Conservation (phyloP, 495 filamentous ascomycete genomes). For the Xylaria longipes region DNA sequence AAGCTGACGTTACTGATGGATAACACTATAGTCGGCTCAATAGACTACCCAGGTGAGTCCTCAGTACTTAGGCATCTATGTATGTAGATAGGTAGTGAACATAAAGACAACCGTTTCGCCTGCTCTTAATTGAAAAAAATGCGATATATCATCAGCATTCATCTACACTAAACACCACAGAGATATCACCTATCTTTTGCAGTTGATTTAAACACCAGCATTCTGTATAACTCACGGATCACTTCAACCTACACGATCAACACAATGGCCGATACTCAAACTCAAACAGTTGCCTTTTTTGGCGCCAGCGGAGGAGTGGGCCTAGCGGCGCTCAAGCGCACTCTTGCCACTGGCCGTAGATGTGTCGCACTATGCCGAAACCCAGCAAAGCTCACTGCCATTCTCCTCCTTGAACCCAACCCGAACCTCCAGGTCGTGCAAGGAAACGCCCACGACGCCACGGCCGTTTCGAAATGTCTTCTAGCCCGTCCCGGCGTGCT, state of each 20-base stretch:
- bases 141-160: neutral
- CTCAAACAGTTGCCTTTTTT: slow-evolving; percentile 59
- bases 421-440: slow-evolving; percentile 54
- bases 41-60: neutral
- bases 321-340: slow-evolving; percentile 52
- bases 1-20: neutral
- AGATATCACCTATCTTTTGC: neutral
- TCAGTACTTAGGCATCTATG: neutral
- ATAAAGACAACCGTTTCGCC: neutral
- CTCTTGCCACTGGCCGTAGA: slow-evolving; percentile 58
- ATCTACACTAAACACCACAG: neutral
- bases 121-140: neutral
- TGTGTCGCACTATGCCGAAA: slow-evolving; percentile 65
- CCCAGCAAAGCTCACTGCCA: slow-evolving; percentile 63
- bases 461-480: slow-evolving; percentile 47
- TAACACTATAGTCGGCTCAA: neutral
- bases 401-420: slow-evolving; percentile 42
- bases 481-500: slow-evolving; percentile 35
- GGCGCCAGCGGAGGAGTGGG: slow-evolving; percentile 62
- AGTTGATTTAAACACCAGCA: neutral
- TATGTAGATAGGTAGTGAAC: neutral
- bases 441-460: slow-evolving; percentile 59
- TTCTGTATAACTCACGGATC: neutral
- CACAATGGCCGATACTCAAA: slow-evolving; percentile 10
- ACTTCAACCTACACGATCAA: neutral